These are phyloP conservation scores for Lactuca saligna DNA, from an alignment of 129 eudicot genomes.

Conservation along the genomic window DNA sequence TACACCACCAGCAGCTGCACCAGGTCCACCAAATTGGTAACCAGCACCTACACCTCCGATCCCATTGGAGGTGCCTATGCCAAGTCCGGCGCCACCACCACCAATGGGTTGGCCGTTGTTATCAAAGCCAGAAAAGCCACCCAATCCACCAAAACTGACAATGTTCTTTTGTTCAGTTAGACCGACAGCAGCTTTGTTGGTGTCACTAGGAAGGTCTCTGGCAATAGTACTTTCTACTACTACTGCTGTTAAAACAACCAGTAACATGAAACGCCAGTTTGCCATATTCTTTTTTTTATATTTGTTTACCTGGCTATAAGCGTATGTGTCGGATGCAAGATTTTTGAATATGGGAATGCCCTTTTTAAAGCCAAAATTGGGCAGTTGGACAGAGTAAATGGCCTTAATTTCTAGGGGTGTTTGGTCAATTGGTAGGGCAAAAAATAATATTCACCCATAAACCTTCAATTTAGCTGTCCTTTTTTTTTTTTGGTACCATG, in stretches of 20 bases:
- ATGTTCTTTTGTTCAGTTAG: conserved; percentile 46
- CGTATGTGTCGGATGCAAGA: conserved; percentile 24
- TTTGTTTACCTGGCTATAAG: background rate
- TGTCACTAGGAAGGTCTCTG: conserved; percentile 37
- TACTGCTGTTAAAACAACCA: conserved; percentile 37
- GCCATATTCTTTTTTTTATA: conserved; percentile 35
- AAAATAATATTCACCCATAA: conserved; percentile 22
- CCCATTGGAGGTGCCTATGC: conserved; percentile 30
- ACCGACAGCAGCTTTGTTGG: conserved; percentile 25
- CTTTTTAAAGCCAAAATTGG: conserved; percentile 14
- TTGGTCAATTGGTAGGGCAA: conserved; percentile 16
- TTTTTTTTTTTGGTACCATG: background rate
- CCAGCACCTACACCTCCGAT: conserved; percentile 49
- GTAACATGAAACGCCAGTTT: conserved; percentile 26
- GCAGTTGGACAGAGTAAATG: conserved; percentile 32
- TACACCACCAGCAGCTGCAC: conserved; percentile 35
- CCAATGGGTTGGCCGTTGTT: conserved; percentile 39
- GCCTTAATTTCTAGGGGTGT: conserved; percentile 16
- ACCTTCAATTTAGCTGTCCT: background rate
- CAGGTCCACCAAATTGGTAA: conserved; percentile 40
- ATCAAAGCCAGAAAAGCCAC: conserved; percentile 38
- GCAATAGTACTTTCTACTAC: conserved; percentile 23
- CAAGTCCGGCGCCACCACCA: conserved; percentile 33
- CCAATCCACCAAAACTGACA: conserved; percentile 39
- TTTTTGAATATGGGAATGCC: conserved; percentile 22